Base-by-base conservation (phyloP, 345 rosid genomes). In the Euphorbia lathyris region DNA sequence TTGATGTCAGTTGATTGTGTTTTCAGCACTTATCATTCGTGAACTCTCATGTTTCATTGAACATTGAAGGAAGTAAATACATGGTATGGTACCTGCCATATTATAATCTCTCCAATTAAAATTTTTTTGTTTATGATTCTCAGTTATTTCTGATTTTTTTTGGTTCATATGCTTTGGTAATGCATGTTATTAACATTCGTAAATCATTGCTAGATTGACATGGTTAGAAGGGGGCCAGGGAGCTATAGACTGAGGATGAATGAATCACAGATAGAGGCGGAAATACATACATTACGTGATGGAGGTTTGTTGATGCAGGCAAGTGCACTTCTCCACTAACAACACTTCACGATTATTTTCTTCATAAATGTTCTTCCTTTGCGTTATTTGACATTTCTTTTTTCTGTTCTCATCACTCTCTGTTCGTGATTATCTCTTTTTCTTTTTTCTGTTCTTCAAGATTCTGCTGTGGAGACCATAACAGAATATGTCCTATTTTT, bases 1-100 rank as follows among this genome's bases (percentile, higher is more conserved):
- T 65, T 63, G 58, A 77, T 75, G 34, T 57, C 14, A 25, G 16
- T 50, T 74, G 51, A 29, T 43, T 72, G 60, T 66, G 53, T 66
- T 79, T 81, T 74, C 96, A 96, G 99, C 98, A 96, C 79, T 86
- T 96, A 82, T 96, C 98, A 48, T 94, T 92, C 63, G 93, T 96
- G 76, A 86, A 90, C 83, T 90, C 98, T 76, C 96, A 92, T 86
- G 97, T 96, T 73, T 86, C 98, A 36, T 78, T 96, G 81, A 96
- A 92, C 85, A 96, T 96, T 76, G 99, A 96, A 85, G 99, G 99
- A 84, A 96, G 96, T 87, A 96, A 96, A 83, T 96, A 96, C 76
- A 86, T 82, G 82, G 99, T 92, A 85, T 51, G 78, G 20, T 60
- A 75, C 36, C 38, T 71, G 17, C 67, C 72, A 51, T 66, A 20